These are phyloP conservation scores for Plasmodium coatneyi DNA, from an alignment of 169 alveolate genomes.

Conservation along the genomic window DNA sequence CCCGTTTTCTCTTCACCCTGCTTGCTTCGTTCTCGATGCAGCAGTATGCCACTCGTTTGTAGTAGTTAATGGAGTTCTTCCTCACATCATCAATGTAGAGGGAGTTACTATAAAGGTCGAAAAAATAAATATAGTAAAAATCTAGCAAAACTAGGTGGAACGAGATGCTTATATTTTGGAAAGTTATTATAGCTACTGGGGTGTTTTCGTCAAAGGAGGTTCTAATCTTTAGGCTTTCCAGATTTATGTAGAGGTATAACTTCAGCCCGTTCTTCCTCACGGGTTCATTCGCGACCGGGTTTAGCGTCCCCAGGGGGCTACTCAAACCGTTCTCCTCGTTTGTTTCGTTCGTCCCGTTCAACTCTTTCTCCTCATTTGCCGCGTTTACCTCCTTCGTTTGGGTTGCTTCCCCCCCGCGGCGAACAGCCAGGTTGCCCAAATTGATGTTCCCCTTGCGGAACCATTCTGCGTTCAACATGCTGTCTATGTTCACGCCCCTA, in stretches of 20 bases:
- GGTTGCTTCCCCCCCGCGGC: background rate
- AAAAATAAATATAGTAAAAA: constrained; percentile 66
- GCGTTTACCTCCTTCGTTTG: background rate
- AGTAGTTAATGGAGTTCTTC: constrained; percentile 48
- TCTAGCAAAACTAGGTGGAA: constrained; percentile 63
- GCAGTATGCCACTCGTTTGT: constrained; percentile 74
- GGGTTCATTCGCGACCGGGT: background rate
- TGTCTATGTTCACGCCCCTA: constrained; percentile 12
- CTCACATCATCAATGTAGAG: constrained; percentile 73
- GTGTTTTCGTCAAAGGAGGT: constrained; percentile 47
- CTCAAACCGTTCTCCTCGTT: background rate
- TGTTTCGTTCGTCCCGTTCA: background rate
- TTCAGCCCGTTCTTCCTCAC: constrained; percentile 29
- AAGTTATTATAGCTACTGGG: constrained; percentile 68
- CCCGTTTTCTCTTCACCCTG: background rate
- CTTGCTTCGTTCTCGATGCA: constrained; percentile 56
- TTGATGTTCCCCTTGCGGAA: constrained; percentile 39
- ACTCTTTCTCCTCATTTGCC: background rate
- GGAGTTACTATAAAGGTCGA: constrained; percentile 63
- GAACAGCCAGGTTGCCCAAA: constrained; percentile 16
- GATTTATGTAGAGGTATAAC: constrained; percentile 56
- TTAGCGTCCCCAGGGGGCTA: background rate
- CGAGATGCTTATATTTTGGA: constrained; percentile 65
- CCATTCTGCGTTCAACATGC: constrained; percentile 55
- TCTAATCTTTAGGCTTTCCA: constrained; percentile 68